Evolutionary conservation across 805 yeast genomes (phyloP).

Genomic region (Komagataella ulmi): DNA sequence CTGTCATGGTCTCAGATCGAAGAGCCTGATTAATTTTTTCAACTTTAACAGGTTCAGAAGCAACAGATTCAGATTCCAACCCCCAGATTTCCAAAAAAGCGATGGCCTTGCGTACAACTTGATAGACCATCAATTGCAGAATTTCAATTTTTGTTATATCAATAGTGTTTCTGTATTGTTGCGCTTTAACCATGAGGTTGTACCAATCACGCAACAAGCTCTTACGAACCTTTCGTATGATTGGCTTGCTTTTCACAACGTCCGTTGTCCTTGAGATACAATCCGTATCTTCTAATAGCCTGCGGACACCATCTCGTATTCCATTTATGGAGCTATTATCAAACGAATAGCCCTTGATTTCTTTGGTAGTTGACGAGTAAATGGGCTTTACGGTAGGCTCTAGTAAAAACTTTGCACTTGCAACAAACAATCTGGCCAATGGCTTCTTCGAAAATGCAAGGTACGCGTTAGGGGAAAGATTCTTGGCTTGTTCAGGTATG

Average conservation of each 20-base stretch:
- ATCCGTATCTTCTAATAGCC: conserved; percentile 49
- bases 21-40: conserved; percentile 4
- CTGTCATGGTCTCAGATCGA: conserved; percentile 4
- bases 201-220: conserved; percentile 72
- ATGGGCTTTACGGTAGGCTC: conserved; percentile 44
- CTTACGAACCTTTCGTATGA: conserved; percentile 53
- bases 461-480: conserved; percentile 8
- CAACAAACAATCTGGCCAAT: conserved; percentile 37
- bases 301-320: conserved; percentile 62
- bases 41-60: conserved; percentile 7
- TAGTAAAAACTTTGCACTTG: conserved; percentile 53
- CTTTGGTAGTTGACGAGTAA: conserved; percentile 17
- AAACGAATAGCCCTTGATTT: conserved; percentile 32
- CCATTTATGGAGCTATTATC: conserved; percentile 45
- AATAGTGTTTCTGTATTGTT: conserved; percentile 55
- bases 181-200: conserved; percentile 61
- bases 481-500: conserved; percentile 10
- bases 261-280: conserved; percentile 67
- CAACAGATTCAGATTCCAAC: conserved; percentile 35
- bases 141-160: conserved; percentile 45
- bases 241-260: conserved; percentile 48
- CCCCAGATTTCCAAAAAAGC: conserved; percentile 65
- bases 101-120: conserved; percentile 52
- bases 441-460: conserved; percentile 34
- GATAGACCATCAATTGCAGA: conserved; percentile 49